Base-by-base conservation (phyloP, 768 basidiomycete species). In the Lentinula guzmanii region DNA sequence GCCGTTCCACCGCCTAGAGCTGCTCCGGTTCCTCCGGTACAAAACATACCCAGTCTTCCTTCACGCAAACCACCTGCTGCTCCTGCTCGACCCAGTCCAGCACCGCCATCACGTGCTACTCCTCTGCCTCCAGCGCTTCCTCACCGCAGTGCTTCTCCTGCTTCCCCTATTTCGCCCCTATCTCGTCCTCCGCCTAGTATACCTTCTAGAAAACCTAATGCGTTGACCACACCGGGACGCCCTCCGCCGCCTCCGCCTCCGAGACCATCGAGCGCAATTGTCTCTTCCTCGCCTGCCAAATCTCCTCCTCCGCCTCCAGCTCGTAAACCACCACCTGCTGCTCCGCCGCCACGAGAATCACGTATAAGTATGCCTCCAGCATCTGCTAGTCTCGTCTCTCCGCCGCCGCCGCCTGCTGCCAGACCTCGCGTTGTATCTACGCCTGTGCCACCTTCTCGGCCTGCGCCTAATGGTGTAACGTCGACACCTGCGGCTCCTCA, bases 191-290 rank as follows among this genome's bases (percentile, higher is more conserved):
- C 69, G 9, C 72, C 70, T 35, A 65, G 70, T 2, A 70, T 73
- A 13, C 74, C 75, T 28, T 62, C 71, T 8, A 72, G 81, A 35
- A 65, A 52, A 41, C 73, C 77, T 11, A 74, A 73, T 0, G 73
- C 74, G 8, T 72, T 78, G 11, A 68, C 72, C 2, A 64, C 70
- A 2, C 74, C 76, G 57, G 77, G 74, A 8, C 69, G 76, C 56
- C 69, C 72, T 10, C 73, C 73, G 41, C 75, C 76, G 9, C 77
- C 78, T 0, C 82, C 83, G 13, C 82, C 84, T 15, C 74, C 77
- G 18, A 69, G 81, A 24, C 76, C 75, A 56, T 70, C 75, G 5
- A 79, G 77, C 21, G 46, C 21, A 24, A 24, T 48, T 10, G 46
- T 58, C 72, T 74, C 24, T 66, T 68, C 66, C 21, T 66, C 71